Evolutionary conservation across 768 basidiomycete genomes (phyloP).

Genomic region (Leccinum fibrillosum): DNA sequence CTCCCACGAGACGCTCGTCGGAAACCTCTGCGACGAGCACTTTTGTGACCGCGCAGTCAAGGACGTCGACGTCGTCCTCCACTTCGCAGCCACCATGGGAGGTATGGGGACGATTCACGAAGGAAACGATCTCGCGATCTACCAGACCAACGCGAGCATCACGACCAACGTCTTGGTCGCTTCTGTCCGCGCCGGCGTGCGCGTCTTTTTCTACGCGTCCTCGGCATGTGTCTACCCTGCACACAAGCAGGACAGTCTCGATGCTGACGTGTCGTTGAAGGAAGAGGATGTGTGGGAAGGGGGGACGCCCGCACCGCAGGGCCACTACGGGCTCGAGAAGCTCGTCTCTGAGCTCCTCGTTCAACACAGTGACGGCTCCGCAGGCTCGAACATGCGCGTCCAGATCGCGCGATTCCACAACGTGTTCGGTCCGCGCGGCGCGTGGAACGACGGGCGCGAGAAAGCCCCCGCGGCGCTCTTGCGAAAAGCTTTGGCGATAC

Average conservation of each 20-base stretch:
- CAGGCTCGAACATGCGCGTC: constrained; percentile 31
- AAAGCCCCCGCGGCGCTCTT: constrained; percentile 57
- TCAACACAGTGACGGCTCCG: constrained; percentile 25
- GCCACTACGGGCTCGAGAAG: constrained; percentile 60
- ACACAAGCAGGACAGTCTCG: constrained; percentile 33
- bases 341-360: constrained; percentile 48
- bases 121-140: constrained; percentile 48
- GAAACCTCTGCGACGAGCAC: constrained; percentile 44
- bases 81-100: constrained; percentile 62
- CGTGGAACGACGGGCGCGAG: constrained; percentile 54
- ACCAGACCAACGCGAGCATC: constrained; percentile 48
- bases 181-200: constrained; percentile 35
- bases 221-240: constrained; percentile 59
- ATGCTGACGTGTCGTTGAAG: constrained; percentile 40
- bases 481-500: constrained; percentile 45
- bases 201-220: constrained; percentile 51
- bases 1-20: constrained; percentile 38
- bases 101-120: constrained; percentile 63
- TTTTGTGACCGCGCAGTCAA: constrained; percentile 37
- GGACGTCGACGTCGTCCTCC: constrained; percentile 45
- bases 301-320: constrained; percentile 44
- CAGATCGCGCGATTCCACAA: constrained; percentile 58
- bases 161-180: constrained; percentile 46
- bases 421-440: constrained; percentile 51
- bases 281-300: constrained; percentile 44